These are phyloP conservation scores for Cercophora newfieldiana DNA, from an alignment of 495 filamentous ascomycete species.

Conservation along the genomic window DNA sequence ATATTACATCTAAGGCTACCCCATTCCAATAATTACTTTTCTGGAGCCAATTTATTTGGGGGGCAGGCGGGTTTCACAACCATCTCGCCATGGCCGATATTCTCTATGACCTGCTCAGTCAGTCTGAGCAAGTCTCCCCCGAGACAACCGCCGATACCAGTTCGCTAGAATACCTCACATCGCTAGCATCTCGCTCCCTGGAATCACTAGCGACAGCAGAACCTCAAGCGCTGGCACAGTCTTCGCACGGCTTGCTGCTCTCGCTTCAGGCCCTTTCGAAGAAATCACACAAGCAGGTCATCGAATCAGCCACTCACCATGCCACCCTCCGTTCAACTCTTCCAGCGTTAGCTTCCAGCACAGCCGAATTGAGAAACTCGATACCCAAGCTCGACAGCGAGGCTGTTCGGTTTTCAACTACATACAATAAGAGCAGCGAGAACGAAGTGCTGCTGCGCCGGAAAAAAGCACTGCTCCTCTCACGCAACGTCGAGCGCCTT, in stretches of 20 bases:
- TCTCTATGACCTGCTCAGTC: conserved; percentile 35
- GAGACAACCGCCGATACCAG: conserved; percentile 58
- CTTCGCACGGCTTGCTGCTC: conserved; percentile 77
- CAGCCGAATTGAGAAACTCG: conserved; percentile 62
- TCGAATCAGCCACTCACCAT: conserved; percentile 76
- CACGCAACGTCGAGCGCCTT: conserved; percentile 83
- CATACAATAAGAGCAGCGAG: conserved; percentile 75
- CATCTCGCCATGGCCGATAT: conserved; percentile 34
- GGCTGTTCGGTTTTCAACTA: conserved; percentile 76
- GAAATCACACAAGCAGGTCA: conserved; percentile 85
- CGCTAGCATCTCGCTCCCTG: conserved; percentile 76
- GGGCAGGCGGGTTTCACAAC: background rate
- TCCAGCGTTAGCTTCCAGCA: conserved; percentile 64
- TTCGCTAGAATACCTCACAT: conserved; percentile 76
- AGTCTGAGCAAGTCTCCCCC: conserved; percentile 20
- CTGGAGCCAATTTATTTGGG: background rate
- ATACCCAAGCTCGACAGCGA: conserved; percentile 80
- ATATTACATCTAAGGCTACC: background rate
- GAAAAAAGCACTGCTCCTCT: conserved; percentile 80
- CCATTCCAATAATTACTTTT: background rate
- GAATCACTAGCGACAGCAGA: conserved; percentile 71
- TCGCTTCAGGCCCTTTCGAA: conserved; percentile 88
- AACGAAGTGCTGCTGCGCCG: conserved; percentile 68
- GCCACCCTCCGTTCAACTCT: conserved; percentile 66
- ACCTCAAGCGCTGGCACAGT: conserved; percentile 74